phyloP scores from a whole-genome alignment of 441 rosid species.

The Gossypium schwendimanii region DNA sequence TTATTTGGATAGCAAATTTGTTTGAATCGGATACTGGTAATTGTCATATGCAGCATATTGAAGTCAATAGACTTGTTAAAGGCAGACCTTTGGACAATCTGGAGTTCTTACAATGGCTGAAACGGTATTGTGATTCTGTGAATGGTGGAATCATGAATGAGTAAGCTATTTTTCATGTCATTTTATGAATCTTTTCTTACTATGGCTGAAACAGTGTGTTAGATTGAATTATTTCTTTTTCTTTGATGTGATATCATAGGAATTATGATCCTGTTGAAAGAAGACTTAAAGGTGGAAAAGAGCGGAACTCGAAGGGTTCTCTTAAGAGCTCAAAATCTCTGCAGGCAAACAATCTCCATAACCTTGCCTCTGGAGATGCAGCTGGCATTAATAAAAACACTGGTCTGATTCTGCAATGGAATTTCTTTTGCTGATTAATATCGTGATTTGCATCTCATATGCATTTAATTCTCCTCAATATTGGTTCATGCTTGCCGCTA shows the following conservation, averaged over 20 bases:
- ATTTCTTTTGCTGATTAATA: not conserved
- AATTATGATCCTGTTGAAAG: constrained; percentile 92
- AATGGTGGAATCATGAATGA: constrained; percentile 98
- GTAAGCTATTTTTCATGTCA: constrained; percentile 31
- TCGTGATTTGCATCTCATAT: not conserved
- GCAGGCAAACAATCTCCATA: constrained; percentile 60
- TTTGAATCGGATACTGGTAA: not conserved
- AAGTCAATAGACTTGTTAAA: constrained; percentile 87
- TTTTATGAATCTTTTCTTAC: not conserved
- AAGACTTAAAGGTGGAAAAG: constrained; percentile 74
- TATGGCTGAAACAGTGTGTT: not conserved
- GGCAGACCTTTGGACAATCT: constrained; percentile 93
- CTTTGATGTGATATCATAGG: constrained; percentile 32
- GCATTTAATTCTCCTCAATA: not conserved
- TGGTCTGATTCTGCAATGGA: constrained; percentile 25
- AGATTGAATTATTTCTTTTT: not conserved
- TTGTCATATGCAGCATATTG: constrained; percentile 58
- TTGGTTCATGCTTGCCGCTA: not conserved
- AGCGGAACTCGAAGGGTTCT: constrained; percentile 44
- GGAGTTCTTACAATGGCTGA: constrained; percentile 97
- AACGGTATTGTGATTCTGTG: constrained; percentile 88
- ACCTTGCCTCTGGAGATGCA: constrained; percentile 34
- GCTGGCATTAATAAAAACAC: constrained; percentile 26
- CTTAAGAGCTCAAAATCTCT: constrained; percentile 67
- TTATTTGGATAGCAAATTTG: not conserved